Conservation (phyloP, 345 rosid species). For the Citrus cavaleriei region DNA sequence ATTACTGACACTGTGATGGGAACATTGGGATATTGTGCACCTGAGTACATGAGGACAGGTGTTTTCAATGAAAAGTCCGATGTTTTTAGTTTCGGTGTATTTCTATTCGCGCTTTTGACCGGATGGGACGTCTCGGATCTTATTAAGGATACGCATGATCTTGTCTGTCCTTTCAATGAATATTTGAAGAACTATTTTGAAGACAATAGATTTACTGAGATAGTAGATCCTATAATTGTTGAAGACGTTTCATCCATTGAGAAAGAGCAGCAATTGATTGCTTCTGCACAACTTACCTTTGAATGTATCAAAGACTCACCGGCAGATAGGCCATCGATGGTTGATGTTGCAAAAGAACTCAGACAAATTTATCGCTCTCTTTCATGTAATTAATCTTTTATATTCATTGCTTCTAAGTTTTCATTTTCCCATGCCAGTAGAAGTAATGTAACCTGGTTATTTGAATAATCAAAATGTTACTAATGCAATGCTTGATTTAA, state of each 20-base stretch:
- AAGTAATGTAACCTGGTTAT: too few relatives aligned
- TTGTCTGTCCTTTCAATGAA: too few relatives aligned
- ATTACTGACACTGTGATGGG: background rate
- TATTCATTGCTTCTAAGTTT: too few relatives aligned
- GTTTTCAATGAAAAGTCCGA: conserved; percentile 11
- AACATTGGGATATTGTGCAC: background rate
- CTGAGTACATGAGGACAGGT: background rate
- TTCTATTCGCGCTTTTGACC: background rate
- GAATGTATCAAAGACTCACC: background rate
- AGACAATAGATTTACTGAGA: background rate
- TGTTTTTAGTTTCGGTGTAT: conserved; percentile 13
- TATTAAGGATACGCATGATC: background rate
- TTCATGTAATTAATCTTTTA: too few relatives aligned
- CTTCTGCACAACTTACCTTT: background rate
- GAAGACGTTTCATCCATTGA: background rate
- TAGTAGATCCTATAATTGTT: background rate
- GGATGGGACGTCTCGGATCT: background rate
- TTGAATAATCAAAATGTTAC: too few relatives aligned
- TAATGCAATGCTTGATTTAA: too few relatives aligned
- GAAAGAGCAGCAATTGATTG: conserved; percentile 3
- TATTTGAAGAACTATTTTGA: background rate
- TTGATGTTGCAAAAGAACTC: conserved; percentile 8
- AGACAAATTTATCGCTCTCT: background rate
- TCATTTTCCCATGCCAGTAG: too few relatives aligned
- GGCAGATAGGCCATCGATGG: conserved; percentile 18